Conservation (phyloP, 1,139 yeast species). For the Scheffersomyces insectosa region DNA sequence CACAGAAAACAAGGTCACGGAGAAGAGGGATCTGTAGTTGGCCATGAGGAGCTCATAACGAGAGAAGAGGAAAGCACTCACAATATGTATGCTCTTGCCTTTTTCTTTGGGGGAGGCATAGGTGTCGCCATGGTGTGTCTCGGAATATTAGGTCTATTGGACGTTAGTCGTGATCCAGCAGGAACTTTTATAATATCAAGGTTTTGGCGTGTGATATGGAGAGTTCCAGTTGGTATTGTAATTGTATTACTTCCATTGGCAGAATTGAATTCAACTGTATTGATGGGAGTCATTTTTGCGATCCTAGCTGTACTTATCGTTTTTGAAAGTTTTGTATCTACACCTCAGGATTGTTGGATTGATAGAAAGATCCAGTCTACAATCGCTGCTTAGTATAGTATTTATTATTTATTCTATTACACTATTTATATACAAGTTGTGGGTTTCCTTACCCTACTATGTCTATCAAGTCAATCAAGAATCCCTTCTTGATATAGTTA, state of each 20-base stretch:
- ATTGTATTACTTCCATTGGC: conserved; percentile 49
- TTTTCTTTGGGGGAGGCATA: conserved; percentile 53
- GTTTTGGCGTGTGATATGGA: conserved; percentile 39
- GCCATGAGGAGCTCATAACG: conserved; percentile 6
- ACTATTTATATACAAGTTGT: background rate
- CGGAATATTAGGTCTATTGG: conserved; percentile 39
- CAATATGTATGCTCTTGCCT: conserved; percentile 38
- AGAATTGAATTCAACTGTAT: conserved; percentile 38
- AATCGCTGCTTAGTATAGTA: background rate
- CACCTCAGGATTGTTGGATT: conserved; percentile 22
- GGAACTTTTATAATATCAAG: conserved; percentile 30
- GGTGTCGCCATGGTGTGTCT: conserved; percentile 39
- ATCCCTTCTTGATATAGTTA: conserved; percentile 24
- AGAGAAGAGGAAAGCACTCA: conserved; percentile 27
- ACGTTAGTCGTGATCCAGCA: conserved; percentile 37
- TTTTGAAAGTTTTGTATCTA: conserved; percentile 35
- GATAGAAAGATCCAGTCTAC: background rate
- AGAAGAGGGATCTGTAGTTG: conserved; percentile 4
- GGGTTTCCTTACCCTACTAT: background rate
- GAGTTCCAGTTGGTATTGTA: conserved; percentile 40
- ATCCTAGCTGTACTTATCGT: conserved; percentile 31
- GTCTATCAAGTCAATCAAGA: conserved; percentile 20
- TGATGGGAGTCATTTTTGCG: conserved; percentile 45
- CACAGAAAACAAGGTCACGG: conserved; percentile 3
- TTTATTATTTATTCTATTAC: background rate